phyloP scores from a whole-genome alignment of 179 eudicot genomes.

The Silene noctiflora region DNA sequence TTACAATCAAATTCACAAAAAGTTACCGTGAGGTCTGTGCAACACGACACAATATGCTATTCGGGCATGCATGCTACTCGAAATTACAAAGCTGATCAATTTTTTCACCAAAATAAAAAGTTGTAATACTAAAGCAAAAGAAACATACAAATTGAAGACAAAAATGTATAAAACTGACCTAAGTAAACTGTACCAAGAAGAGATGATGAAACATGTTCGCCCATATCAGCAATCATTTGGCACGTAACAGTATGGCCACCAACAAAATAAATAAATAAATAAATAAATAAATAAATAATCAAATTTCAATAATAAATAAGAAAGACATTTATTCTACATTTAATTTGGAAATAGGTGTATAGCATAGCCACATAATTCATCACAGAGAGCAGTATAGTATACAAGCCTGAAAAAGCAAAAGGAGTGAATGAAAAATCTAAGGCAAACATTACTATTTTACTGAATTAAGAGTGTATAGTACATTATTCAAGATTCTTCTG shows the following conservation, averaged over 20 bases:
- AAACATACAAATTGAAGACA: not conserved
- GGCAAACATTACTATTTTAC: not conserved
- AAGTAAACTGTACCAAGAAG: constrained; percentile 38
- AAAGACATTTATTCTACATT: not conserved
- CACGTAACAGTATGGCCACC: constrained; percentile 22
- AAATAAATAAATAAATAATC: not conserved
- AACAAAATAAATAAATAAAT: constrained; percentile 16
- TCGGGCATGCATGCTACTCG: not conserved
- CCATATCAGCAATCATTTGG: constrained; percentile 33
- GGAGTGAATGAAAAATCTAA: constrained; percentile 15
- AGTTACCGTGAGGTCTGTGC: not conserved
- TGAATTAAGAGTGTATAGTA: not conserved
- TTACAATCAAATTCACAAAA: not conserved
- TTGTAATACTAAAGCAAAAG: not conserved
- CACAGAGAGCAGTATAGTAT: not conserved
- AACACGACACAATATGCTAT: too few relatives aligned
- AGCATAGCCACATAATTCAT: not conserved
- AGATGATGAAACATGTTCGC: constrained; percentile 28
- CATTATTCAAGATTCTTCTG: constrained; percentile 27
- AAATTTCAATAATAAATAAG: not conserved
- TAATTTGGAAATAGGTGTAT: not conserved
- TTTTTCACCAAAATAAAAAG: not conserved
- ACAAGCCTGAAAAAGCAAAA: constrained; percentile 26
- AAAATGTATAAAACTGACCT: constrained; percentile 27
- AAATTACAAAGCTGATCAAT: not conserved